Base-by-base conservation (phyloP, 2,329 filamentous ascomycete genomes). In the Rosellinia necatrix region DNA sequence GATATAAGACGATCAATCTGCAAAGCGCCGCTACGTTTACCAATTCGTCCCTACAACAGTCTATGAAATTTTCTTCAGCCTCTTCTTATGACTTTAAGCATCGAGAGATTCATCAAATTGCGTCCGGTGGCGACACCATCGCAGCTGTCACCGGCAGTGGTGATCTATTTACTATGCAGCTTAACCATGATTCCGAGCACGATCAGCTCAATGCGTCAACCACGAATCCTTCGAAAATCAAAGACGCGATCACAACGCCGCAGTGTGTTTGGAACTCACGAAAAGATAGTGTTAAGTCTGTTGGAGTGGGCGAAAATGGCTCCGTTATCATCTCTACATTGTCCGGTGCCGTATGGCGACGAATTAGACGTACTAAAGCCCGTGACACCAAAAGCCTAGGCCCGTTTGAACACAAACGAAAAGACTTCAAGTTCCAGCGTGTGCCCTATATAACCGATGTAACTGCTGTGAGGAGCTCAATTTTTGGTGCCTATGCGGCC, bases 361-460 rank as follows among this genome's bases (percentile, higher is more conserved):
- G 93, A 56, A 86, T 94, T 48, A 91, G 91, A 68, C 84, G 94
- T 58, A 81, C 83, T 22, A 96, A 93, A 62, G 86, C 89, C 46
- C 96, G 96, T 66, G 86, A 88, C 62, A 79, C 83, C 0, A 78
- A 67, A 49, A 65, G 64, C 29, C 58, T 60, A 13, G 56, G 61
- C 9, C 30, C 49, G 48, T 72, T 75, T 1, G 85, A 86, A 19
- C 78, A 81, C 29, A 89, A 85, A 65, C 82, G 84, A 10, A 96
- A 96, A 64, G 92, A 96, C 68, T 96, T 96, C 78, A 99, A 99
- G 70, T 99, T 97, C 64, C 87, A 93, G 66, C 87, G 94, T 54
- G 86, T 99, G 7, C 89, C 94, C 1, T 92, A 90, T 37, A 83
- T 99, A 53, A 96, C 91, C 1, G 87, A 92, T 30, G 91, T 96